A percentile compares a stretch with the other conserved stretches of the same genome.
These are phyloP conservation scores for Balamuthia mandrillaris DNA, from an alignment of 208 protist genomes.

Conservation along the genomic window DNA sequence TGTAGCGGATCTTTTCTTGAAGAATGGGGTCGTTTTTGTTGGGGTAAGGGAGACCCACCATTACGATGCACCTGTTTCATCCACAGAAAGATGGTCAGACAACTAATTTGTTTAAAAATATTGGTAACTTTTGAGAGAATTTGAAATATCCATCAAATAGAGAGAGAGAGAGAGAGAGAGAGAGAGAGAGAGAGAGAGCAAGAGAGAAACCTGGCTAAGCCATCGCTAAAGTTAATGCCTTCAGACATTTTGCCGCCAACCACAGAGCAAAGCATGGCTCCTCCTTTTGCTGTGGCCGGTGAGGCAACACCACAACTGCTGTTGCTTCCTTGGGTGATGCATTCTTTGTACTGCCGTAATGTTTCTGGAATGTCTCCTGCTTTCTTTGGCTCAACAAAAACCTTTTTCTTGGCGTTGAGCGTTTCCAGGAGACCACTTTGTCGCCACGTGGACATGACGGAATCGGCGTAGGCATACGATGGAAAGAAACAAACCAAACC, in stretches of 20 bases:
- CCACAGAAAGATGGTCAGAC: too few relatives aligned
- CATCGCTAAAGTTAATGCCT: slow-evolving; percentile 97
- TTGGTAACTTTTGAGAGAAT: too few relatives aligned
- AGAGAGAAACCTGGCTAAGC: slow-evolving; percentile 86
- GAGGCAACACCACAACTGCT: too few relatives aligned
- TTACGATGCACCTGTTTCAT: slow-evolving; percentile 80
- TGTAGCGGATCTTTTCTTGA: slow-evolving; percentile 74
- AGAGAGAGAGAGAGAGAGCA: too few relatives aligned
- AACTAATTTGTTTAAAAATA: too few relatives aligned
- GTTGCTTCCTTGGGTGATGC: too few relatives aligned
- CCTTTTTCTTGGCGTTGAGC: slow-evolving; percentile 48
- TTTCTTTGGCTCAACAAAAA: too few relatives aligned
- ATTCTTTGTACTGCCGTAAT: too few relatives aligned
- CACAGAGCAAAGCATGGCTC: slow-evolving; percentile 87
- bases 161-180: too few relatives aligned
- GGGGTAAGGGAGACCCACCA: slow-evolving; percentile 93
- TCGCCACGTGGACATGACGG: slow-evolving; percentile 5
- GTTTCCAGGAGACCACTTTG: slow-evolving; percentile 49
- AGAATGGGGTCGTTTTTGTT: slow-evolving; percentile 85
- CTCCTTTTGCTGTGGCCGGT: too few relatives aligned
- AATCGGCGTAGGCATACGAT: slow-evolving; percentile 81
- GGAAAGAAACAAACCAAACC: slow-evolving; percentile 91
- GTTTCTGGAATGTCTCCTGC: too few relatives aligned
- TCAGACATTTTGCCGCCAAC: slow-evolving; percentile 94
- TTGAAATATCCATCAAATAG: too few relatives aligned